These are phyloP conservation scores for Grosmannia penicillata DNA, from an alignment of 2,329 filamentous ascomycete genomes.

Conservation along the genomic window DNA sequence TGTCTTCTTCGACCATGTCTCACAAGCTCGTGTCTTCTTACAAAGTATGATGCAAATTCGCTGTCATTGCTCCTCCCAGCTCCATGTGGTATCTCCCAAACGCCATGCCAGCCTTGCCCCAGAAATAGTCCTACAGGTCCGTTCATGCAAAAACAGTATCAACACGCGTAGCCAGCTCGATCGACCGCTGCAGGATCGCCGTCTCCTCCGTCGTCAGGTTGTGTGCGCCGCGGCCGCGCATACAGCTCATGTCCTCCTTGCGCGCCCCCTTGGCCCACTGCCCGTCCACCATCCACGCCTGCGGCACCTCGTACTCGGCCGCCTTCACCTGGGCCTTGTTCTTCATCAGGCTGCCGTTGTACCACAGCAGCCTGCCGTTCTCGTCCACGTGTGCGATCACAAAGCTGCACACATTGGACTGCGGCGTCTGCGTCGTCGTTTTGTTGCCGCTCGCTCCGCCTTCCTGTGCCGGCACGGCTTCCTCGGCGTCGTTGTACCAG, in stretches of 20 bases:
- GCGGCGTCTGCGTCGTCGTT: too few relatives aligned
- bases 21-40: too few relatives aligned
- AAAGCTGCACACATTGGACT: constrained; percentile 3
- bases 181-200: neutral
- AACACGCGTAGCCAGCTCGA: neutral
- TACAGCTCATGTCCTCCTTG: constrained; percentile 3
- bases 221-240: neutral
- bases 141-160: neutral
- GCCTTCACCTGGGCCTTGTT: neutral
- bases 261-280: neutral
- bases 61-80: too few relatives aligned
- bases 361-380: neutral
- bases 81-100: too few relatives aligned
- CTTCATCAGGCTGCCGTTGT: constrained; percentile 3
- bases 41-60: too few relatives aligned
- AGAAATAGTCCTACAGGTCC: neutral
- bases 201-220: neutral
- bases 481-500: neutral
- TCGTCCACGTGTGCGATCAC: constrained; percentile 2
- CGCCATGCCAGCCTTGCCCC: too few relatives aligned
- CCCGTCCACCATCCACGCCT: constrained; percentile 1
- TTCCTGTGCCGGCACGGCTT: neutral
- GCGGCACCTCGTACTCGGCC: constrained; percentile 1
- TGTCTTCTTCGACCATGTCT: too few relatives aligned
- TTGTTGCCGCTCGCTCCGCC: neutral